Evolutionary conservation across 1,139 yeast genomes (phyloP), one percentile per base, ranked within the genome.

Genomic region (Diutina neorugosa): DNA sequence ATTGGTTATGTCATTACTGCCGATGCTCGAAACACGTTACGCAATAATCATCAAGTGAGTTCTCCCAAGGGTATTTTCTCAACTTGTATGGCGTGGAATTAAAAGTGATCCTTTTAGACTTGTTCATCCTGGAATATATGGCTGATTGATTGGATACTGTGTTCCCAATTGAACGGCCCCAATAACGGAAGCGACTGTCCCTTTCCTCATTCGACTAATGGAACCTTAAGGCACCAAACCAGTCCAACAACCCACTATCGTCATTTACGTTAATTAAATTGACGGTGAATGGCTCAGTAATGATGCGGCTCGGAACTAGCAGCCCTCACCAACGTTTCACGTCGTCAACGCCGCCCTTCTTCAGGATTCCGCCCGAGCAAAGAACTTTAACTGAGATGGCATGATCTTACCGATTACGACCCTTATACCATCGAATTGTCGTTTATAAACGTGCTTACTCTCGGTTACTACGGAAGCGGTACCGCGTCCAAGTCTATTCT

Each of bases 51-150:
- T 59, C 67, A 71, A 52, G 66, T 64, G 97, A 93, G 63, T 65
- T 91, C 40, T 68, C 80, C 1, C 87, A 87, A 62, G 95, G 93
- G 0, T 90, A 81, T 65, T 86, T 82, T 54, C 60, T 93, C 21
- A 69, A 84, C 51, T 85, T 90, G 59, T 91, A 84, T 63, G 99
- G 98, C 0, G 69, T 87, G 11, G 98, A 98, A 0, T 89, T 97
- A 0, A 94, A 93, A 63, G 71, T 88, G 52, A 68, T 71, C 9
- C 62, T 86, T 8, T 61, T 88, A 5, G 69, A 78, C 56, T 80
- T 81, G 37, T 89, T 90, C 64, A 80, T 81, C 1, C 73, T 77
- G 41, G 70, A 73, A 7, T 81, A 78, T 62, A 65, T 86, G 34
- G 54, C 56, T 44, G 54, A 51, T 25, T 59, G 60, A 59, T 63